Evolutionary conservation across 2,329 filamentous ascomycete species (phyloP), one percentile per base, ranked within the genome.

Genomic region (Talaromyces albobiverticillius): DNA sequence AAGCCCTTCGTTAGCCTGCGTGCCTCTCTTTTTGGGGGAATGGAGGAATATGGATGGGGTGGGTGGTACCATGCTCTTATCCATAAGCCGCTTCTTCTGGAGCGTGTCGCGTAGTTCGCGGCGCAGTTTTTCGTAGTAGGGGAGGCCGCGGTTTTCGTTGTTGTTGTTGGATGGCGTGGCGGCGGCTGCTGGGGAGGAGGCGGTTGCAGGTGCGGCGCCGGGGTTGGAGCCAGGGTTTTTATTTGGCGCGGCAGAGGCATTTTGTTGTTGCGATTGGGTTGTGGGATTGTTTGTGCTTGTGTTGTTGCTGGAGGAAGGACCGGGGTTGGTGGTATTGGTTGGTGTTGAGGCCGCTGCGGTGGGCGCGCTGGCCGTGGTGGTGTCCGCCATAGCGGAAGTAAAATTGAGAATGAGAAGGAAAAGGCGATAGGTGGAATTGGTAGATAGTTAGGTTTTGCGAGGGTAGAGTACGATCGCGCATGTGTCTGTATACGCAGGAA

Each of bases 41-140:
- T n/a, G n/a, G n/a, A n/a, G n/a, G n/a, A n/a, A n/a, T n/a, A n/a
- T n/a, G n/a, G n/a, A n/a, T n/a, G n/a, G n/a, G n/a, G n/a, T n/a
- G n/a, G n/a, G 3, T 18, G 29, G 38, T 31, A 84, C 82, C 70
- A 85, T 73, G 63, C 77, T 79, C 61, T 79, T 81, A 62, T 88
- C 85, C 50, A 89, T 77, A 16, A 80, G 62, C 25, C 83, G 79
- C 67, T 87, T 87, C 72, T 84, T 85, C 49, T 83, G 76, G 8
- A 91, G 72, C 2, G 86, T 83, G 53, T 86, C 82, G 58, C 86
- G 81, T 3, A 90, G 76, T 54, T 87, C 84, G 55, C 81, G 79
- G 56, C 87, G 81, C 46, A 88, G 78, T 65, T 86, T 85, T 68
- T 90, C 87, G 70, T 90, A 90, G 72, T 87, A 90, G 16, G 86